phyloP scores from a whole-genome alignment of 352 stramenopile species.

The Hyaloperonospora brassicae region DNA sequence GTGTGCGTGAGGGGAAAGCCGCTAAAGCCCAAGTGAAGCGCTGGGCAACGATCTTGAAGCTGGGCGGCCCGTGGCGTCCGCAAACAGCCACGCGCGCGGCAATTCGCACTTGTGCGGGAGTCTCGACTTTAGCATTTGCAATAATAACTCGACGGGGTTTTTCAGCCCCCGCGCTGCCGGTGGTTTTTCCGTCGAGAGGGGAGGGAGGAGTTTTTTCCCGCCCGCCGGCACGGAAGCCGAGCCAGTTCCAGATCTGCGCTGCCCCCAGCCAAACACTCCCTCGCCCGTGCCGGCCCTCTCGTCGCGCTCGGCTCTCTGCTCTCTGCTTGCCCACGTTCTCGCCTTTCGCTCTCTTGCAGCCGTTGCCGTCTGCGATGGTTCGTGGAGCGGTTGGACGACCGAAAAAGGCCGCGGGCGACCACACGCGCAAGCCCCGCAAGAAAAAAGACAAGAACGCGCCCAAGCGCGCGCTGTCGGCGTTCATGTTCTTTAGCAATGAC shows the following conservation, averaged over 20 bases:
- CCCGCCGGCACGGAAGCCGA: background rate
- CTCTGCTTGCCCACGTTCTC: background rate
- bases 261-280: conserved; percentile 2
- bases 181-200: conserved; percentile 1
- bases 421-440: conserved; percentile 70
- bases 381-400: conserved; percentile 47
- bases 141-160: conserved; percentile 11
- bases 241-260: conserved; percentile 8
- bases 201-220: conserved; percentile 3
- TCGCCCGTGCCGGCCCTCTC: background rate
- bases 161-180: background rate
- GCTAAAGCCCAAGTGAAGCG: background rate
- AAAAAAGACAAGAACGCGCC: conserved; percentile 91
- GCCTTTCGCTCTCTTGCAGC: background rate
- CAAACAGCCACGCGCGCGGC: no score
- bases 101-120: conserved; percentile 3
- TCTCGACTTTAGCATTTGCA: conserved; percentile 1
- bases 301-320: background rate
- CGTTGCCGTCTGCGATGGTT: conserved; percentile 27
- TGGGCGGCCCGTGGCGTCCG: no score
- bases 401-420: conserved; percentile 58
- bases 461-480: conserved; percentile 84
- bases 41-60: background rate
- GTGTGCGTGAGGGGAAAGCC: background rate
- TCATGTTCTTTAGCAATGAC: conserved; percentile 89